Evolutionary conservation across 768 basidiomycete genomes (phyloP), one percentile per base, ranked within the genome.

Genomic region (Glaciozyma martinii): DNA sequence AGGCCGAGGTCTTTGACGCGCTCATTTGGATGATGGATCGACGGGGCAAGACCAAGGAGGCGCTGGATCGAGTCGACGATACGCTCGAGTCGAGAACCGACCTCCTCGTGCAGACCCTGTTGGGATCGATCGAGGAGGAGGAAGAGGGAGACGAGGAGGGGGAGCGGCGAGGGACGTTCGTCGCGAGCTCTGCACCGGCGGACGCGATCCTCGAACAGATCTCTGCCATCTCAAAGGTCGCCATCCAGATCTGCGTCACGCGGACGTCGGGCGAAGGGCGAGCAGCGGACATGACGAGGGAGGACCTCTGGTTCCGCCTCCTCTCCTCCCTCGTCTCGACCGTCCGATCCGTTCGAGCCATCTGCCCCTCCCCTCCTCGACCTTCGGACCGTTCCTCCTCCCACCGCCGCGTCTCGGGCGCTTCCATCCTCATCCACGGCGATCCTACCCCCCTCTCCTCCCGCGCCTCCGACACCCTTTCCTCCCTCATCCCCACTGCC

Each of bases 231-330:
- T 83, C 83, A 23, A 78, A 79, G 19, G 81, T 82, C 37, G 86
- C 86, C 40, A 81, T 86, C 5, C 76, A 79, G 3, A 81, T 93
- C 32, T 95, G 91, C 75, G 76, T 86, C 46, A 81, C 84, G 60
- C 84, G 83, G 59, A 89, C 88, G 7, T 78, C 79, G 62, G 76
- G 71, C 1, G 40, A 43, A 43, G 56, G 42, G 9, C 62, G 60
- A 1, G 30, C 58, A 6, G 19, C 60, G 4, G 69, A 66, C 6
- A 81, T 62, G 78, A 81, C 47, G 71, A 74, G 85, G 21, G 92
- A 95, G 73, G 89, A 94, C 67, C 82, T 90, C 68, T 98, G 92
- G 92, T 90, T 90, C 76, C 82, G 84, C 66, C 78, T 95, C 1
- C 81, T 98, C 40, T 84, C 84, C 71, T 85, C 86, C 66, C 87